A percentile compares a stretch with the other conserved stretches of the same genome.
phyloP scores from a whole-genome alignment of 2,329 filamentous ascomycete genomes.

The Rutstroemia sp. region DNA sequence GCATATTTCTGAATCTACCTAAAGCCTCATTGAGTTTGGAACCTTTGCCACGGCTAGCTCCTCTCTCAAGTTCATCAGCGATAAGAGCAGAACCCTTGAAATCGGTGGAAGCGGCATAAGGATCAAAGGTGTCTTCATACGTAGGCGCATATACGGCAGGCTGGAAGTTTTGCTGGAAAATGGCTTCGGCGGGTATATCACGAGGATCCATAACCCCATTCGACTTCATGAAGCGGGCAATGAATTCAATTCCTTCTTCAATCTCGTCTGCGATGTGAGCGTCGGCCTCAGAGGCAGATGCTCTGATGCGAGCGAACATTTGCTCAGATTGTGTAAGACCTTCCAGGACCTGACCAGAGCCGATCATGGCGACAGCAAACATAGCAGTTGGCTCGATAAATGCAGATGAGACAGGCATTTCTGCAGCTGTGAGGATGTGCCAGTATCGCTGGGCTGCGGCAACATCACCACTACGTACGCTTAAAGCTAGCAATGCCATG shows the following conservation, averaged over 20 bases:
- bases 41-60: conserved; percentile 54
- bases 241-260: conserved; percentile 74
- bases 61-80: conserved; percentile 79
- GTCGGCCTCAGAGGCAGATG: conserved; percentile 42
- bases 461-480: conserved; percentile 75
- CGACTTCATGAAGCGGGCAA: conserved; percentile 50
- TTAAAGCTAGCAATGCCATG: conserved; percentile 79
- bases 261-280: conserved; percentile 67
- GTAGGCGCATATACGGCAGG: conserved; percentile 49
- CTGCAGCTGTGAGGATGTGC: conserved; percentile 60
- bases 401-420: conserved; percentile 49
- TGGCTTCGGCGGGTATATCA: conserved; percentile 39
- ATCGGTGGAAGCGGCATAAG: conserved; percentile 83
- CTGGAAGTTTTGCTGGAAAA: conserved; percentile 39
- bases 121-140: conserved; percentile 80
- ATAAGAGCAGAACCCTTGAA: conserved; percentile 90
- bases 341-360: conserved; percentile 76
- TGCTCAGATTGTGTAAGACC: conserved; percentile 70
- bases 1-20: conserved; percentile 83
- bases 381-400: conserved; percentile 86
- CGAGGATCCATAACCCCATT: conserved; percentile 50
- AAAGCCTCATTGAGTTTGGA: conserved; percentile 74
- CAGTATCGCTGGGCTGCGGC: conserved; percentile 72
- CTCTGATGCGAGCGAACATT: conserved; percentile 81
- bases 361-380: conserved; percentile 83